Evolutionary conservation across 352 stramenopile species (phyloP).

Genomic region (Phytophthora europaea): DNA sequence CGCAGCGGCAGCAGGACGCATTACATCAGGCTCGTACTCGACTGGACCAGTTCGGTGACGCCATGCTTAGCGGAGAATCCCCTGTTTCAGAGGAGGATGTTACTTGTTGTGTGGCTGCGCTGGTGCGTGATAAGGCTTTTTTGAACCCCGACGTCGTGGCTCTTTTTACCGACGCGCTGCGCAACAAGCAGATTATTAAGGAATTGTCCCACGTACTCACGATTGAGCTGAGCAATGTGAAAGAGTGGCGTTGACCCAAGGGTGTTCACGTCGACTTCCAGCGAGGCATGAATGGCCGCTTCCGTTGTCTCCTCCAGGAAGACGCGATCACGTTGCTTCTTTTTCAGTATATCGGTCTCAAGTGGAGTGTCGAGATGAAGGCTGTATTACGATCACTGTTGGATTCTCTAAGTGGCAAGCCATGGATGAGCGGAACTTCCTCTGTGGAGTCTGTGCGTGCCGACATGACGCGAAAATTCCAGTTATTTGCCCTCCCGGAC

Average conservation of each 20-base stretch:
- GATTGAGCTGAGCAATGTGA: slow-evolving; percentile 57
- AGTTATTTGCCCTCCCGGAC: slow-evolving; percentile 36
- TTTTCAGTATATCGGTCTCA: slow-evolving; percentile 54
- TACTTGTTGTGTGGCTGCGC: slow-evolving; percentile 27
- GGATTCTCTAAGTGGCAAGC: slow-evolving; percentile 24
- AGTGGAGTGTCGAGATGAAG: slow-evolving; percentile 45
- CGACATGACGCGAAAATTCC: slow-evolving; percentile 31
- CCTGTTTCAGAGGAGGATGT: slow-evolving; percentile 41
- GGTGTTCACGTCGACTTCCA: slow-evolving; percentile 51
- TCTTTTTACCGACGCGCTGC: slow-evolving; percentile 46
- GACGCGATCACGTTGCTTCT: slow-evolving; percentile 58
- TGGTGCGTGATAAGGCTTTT: slow-evolving; percentile 43
- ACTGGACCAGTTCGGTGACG: slow-evolving; percentile 37
- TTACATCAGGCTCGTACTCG: slow-evolving; percentile 21
- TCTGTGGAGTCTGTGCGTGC: slow-evolving; percentile 28
- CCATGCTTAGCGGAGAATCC: slow-evolving; percentile 24
- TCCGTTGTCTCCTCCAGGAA: slow-evolving; percentile 54
- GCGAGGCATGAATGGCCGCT: slow-evolving; percentile 58
- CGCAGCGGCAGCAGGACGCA: slow-evolving; percentile 31
- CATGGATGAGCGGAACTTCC: background rate
- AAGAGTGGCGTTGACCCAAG: slow-evolving; percentile 48
- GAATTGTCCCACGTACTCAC: slow-evolving; percentile 59
- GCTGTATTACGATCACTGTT: slow-evolving; percentile 34
- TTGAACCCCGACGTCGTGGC: slow-evolving; percentile 47
- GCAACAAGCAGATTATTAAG: slow-evolving; percentile 43